Evolutionary conservation across 345 rosid genomes (phyloP).

Genomic region (Ceriops tagal): DNA sequence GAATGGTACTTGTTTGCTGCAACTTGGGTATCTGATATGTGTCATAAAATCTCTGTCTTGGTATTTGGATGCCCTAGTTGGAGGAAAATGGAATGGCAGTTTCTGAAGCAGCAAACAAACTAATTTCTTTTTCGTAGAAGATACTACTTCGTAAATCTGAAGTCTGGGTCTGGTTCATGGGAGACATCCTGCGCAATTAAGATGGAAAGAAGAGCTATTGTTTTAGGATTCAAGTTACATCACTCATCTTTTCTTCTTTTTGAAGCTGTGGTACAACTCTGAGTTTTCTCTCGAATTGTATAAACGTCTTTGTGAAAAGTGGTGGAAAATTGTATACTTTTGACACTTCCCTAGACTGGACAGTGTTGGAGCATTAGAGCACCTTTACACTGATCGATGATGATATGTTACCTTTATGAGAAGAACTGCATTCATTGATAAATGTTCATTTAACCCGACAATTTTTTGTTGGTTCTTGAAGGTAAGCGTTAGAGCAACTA

Average conservation of each 20-base stretch:
- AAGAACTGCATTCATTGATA: background rate
- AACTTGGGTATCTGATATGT: background rate
- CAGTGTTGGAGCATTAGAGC: too few relatives aligned
- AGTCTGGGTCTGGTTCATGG: background rate
- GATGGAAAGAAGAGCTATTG: background rate
- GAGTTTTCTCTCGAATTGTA: too few relatives aligned
- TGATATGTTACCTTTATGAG: background rate
- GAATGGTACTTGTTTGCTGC: too few relatives aligned
- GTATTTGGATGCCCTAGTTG: background rate
- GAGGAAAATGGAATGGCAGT: too few relatives aligned
- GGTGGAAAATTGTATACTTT: too few relatives aligned
- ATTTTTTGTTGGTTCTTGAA: background rate
- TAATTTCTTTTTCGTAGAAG: background rate
- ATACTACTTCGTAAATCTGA: background rate
- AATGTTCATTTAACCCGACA: background rate
- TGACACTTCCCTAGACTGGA: too few relatives aligned
- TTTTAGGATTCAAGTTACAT: background rate
- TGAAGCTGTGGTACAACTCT: too few relatives aligned
- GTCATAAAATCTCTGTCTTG: background rate
- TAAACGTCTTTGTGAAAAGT: too few relatives aligned
- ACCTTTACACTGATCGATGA: background rate
- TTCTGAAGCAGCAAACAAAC: too few relatives aligned
- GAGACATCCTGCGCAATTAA: background rate
- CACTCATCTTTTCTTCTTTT: background rate
- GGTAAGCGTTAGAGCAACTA: background rate